Evolutionary conservation across 2,329 filamentous ascomycete species (phyloP), one percentile per base, ranked within the genome.

Genomic region (Colletotrichum liaoningense): DNA sequence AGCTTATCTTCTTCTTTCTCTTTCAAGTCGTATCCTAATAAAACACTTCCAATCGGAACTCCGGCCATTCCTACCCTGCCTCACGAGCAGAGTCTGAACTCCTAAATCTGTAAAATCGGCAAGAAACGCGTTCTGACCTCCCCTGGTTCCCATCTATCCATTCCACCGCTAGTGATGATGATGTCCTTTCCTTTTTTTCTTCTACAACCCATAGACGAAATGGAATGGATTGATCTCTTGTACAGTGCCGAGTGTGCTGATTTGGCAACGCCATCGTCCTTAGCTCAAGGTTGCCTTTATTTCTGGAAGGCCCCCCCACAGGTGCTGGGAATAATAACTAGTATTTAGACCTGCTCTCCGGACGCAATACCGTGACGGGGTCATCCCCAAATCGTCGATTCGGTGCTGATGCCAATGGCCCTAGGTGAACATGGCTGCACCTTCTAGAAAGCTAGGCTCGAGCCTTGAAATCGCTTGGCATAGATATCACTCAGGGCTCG

Each of bases 1-100:
- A 46, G 14, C 35, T 14, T n/a, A 6, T 42, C 22, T 11, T 24
- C 22, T 14, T 24, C 42, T 60, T 49, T 30, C 35, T 42, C 38
- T 42, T 42, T 52, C 49, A 9, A 54, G 22, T 57, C 30, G 49
- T 58, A 65, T 62, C 67, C 35, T 56, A 19, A 56, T 49, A 66
- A 35, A 42, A 42, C 16, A n/a, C 26, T 60, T 52, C 54, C 52
- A 22, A 57, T 28, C 19, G 55, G 28, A 70, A 73, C 56, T 66
- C 71, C 67, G 6, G 62, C 60, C 67, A 65, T 70, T 67, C 49
- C 16, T 63, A 56, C 56, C 55, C 67, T 62, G 67, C 67, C 33
- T 62, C n/a, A 62, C 46, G 46, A 59, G 67, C 62, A 73, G 59
- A 24, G 28, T 63, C 30, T 73, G 66, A 73, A 73, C 67, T 71